Percentiles rank a stretch among this genome's conserved stretches.
Conservation (phyloP, 2,329 filamentous ascomycete genomes). For the Exophiala sideris region DNA sequence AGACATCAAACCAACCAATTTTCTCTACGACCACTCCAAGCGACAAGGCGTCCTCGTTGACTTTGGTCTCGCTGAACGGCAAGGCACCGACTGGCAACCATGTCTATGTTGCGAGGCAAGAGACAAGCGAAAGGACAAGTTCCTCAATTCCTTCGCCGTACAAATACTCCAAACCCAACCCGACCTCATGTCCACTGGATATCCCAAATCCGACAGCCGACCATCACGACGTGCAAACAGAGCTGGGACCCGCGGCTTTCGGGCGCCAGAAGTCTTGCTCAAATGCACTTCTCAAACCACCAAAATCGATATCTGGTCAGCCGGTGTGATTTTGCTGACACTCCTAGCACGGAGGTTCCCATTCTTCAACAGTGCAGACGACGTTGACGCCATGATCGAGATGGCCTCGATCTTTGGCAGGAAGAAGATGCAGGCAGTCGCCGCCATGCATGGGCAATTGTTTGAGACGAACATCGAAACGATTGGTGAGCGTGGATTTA, state of each 20-base stretch:
- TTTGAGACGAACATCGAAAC: slow-evolving; percentile 93
- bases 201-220: slow-evolving; percentile 84
- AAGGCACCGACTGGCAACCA: slow-evolving; percentile 68
- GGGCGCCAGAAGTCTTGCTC: slow-evolving; percentile 91
- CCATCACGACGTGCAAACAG: slow-evolving; percentile 88
- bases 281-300: slow-evolving; percentile 95
- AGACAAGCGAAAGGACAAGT: slow-evolving; percentile 56
- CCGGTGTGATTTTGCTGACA: slow-evolving; percentile 94
- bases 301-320: slow-evolving; percentile 95
- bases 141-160: slow-evolving; percentile 28
- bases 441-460: slow-evolving; percentile 80
- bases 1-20: slow-evolving; percentile 86
- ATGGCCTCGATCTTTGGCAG: slow-evolving; percentile 92
- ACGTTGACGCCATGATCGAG: slow-evolving; percentile 95
- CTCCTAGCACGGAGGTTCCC: slow-evolving; percentile 89
- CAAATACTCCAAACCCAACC: slow-evolving; percentile 37
- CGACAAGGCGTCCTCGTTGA: slow-evolving; percentile 92
- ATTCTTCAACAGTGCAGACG: slow-evolving; percentile 98
- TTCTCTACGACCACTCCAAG: slow-evolving; percentile 37
- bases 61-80: slow-evolving; percentile 86
- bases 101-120: slow-evolving; percentile 74
- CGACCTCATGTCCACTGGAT: slow-evolving; percentile 55
- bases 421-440: slow-evolving; percentile 77
- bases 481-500: slow-evolving; percentile 79
- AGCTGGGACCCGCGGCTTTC: slow-evolving; percentile 91